Percentiles rank a stretch among this genome's conserved stretches.
These are phyloP conservation scores for Emydomyces testavorans DNA, from an alignment of 2,329 filamentous ascomycete genomes.

Conservation along the genomic window DNA sequence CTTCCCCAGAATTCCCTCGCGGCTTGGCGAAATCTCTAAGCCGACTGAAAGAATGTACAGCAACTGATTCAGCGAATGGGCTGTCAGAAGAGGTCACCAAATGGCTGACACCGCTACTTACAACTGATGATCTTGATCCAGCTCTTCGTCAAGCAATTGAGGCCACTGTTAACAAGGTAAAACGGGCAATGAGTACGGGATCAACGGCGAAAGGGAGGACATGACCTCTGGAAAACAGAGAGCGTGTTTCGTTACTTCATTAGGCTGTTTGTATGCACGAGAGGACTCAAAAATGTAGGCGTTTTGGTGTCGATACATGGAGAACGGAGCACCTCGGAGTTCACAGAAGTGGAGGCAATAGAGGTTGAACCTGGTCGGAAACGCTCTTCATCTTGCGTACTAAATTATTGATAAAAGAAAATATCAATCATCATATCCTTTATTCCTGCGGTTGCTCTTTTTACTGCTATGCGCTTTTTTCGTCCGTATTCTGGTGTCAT, in stretches of 20 bases:
- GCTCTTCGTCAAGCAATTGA: slow-evolving; percentile 43
- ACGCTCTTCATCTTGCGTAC: background rate
- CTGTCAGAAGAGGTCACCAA: slow-evolving; percentile 39
- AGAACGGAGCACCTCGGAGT: background rate
- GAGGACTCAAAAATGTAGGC: background rate
- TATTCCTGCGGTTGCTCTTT: slow-evolving; percentile 44
- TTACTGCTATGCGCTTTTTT: slow-evolving; percentile 54
- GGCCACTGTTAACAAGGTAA: slow-evolving; percentile 29
- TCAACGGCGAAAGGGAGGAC: background rate
- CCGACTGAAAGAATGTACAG: slow-evolving; percentile 45
- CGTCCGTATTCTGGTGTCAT: slow-evolving; percentile 44
- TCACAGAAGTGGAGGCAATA: background rate
- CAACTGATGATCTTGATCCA: slow-evolving; percentile 40
- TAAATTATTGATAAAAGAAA: background rate
- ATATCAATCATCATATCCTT: slow-evolving; percentile 10
- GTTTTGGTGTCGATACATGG: background rate
- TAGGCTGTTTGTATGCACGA: background rate
- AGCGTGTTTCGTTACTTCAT: background rate
- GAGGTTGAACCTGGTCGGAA: background rate
- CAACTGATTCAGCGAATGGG: slow-evolving; percentile 24
- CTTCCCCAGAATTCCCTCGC: slow-evolving; percentile 59
- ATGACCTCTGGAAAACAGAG: background rate
- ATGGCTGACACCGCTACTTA: slow-evolving; percentile 39
- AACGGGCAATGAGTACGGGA: slow-evolving; percentile 17
- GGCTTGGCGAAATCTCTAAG: slow-evolving; percentile 56